Conservation (phyloP, 306 rosid species). For the Fagus sylvatica region DNA sequence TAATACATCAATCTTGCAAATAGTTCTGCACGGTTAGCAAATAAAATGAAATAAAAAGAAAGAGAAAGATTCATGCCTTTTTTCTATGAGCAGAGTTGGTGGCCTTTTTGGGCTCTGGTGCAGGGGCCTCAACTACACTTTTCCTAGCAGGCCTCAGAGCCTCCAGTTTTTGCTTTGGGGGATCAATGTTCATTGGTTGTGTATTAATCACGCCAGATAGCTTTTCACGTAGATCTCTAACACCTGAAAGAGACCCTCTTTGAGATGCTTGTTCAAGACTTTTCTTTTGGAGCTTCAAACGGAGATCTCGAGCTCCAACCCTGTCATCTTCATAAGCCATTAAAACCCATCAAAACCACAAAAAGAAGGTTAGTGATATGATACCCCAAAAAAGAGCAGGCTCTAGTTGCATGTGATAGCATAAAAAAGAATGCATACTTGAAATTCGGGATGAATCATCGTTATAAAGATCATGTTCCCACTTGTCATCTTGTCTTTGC, state of each 20-base stretch:
- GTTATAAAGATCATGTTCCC: conserved; percentile 98
- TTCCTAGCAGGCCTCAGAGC: conserved; percentile 51
- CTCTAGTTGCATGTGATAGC: conserved; percentile 34
- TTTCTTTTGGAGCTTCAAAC: conserved; percentile 88
- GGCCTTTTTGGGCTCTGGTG: conserved; percentile 43
- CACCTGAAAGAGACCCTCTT: conserved; percentile 65
- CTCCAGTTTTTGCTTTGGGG: conserved; percentile 59
- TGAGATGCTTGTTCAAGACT: conserved; percentile 60
- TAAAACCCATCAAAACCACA: conserved; percentile 54
- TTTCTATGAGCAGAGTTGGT: conserved; percentile 57
- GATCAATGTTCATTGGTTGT: conserved; percentile 65
- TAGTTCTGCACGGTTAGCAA: not conserved
- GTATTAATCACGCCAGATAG: conserved; percentile 70
- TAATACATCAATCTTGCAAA: conserved; percentile 4
- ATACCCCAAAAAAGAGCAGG: conserved; percentile 44
- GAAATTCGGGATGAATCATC: conserved; percentile 50
- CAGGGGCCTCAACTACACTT: conserved; percentile 49
- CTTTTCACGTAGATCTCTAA: conserved; percentile 85
- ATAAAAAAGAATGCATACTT: conserved; percentile 63
- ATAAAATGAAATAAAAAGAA: not conserved
- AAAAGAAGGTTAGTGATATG: conserved; percentile 36
- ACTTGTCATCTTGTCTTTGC: conserved; percentile 91
- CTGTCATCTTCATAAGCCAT: conserved; percentile 70
- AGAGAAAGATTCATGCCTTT: conserved; percentile 50
- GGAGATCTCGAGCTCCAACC: conserved; percentile 82